phyloP scores from a whole-genome alignment of 495 filamentous ascomycete genomes.

The Immersiella caudata region DNA sequence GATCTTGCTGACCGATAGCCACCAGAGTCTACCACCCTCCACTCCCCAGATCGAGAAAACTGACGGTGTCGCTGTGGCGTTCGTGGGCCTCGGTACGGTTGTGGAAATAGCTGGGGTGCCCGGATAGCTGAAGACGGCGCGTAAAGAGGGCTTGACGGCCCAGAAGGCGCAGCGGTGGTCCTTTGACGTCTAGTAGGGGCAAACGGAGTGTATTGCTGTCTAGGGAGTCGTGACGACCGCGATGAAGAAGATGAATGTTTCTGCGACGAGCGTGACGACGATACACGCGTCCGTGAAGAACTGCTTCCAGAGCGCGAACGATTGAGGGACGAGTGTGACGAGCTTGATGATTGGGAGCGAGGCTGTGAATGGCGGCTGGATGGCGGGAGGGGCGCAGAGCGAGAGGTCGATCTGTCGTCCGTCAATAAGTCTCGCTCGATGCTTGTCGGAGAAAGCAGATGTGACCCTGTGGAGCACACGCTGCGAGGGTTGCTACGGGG shows the following conservation, averaged over 20 bases:
- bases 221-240: not conserved
- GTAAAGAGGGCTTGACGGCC: not conserved
- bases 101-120: not conserved
- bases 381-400: not conserved
- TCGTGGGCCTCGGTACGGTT: not conserved
- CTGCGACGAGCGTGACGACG: not conserved
- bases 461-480: slow-evolving; percentile 30
- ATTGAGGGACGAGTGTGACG: not conserved
- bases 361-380: not conserved
- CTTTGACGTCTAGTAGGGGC: not conserved
- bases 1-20: not conserved
- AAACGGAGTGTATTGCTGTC: not conserved
- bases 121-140: not conserved
- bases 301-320: not conserved
- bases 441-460: slow-evolving; percentile 30
- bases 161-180: not conserved
- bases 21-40: not conserved
- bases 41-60: not conserved
- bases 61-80: not conserved
- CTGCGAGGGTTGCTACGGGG: slow-evolving; percentile 26
- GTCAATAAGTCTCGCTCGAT: slow-evolving; percentile 1
- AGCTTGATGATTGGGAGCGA: not conserved
- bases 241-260: not conserved
- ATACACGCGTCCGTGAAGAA: not conserved
- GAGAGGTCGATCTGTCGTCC: slow-evolving; percentile 11